Conservation (phyloP, 2,329 filamentous ascomycete genomes). For the Penicillium oxalicum region DNA sequence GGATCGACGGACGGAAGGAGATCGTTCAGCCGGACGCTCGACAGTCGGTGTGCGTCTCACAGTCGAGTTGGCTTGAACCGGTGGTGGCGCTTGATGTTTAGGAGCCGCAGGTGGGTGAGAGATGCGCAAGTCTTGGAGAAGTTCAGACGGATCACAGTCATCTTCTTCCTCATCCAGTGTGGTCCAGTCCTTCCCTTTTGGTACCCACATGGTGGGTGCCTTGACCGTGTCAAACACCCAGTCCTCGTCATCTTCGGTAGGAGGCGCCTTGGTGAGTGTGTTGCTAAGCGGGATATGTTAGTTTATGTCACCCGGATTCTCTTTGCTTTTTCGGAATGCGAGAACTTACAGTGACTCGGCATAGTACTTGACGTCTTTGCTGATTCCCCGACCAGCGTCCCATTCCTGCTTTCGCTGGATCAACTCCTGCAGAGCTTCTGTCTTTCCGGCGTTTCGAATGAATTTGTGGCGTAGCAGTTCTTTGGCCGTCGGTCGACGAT, state of each 20-base stretch:
- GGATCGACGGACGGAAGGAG: constrained; percentile 38
- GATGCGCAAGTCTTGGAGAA: constrained; percentile 37
- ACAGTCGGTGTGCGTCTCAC: constrained; percentile 44
- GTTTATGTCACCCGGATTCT: background rate
- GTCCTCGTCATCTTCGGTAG: constrained; percentile 69
- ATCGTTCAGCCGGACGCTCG: constrained; percentile 36
- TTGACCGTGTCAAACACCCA: constrained; percentile 97
- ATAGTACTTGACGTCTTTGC: constrained; percentile 75
- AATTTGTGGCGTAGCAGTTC: constrained; percentile 85
- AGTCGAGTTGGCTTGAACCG: constrained; percentile 54
- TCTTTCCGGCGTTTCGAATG: constrained; percentile 77
- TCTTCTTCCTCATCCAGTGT: constrained; percentile 29
- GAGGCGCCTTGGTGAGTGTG: constrained; percentile 49
- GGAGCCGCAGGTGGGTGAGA: constrained; percentile 41
- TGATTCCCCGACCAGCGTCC: constrained; percentile 65
- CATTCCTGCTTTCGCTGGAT: constrained; percentile 74
- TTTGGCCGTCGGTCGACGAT: constrained; percentile 74
- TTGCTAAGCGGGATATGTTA: constrained; percentile 41
- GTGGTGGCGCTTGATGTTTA: constrained; percentile 55
- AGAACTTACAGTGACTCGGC: constrained; percentile 71
- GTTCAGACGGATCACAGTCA: constrained; percentile 26
- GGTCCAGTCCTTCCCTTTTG: constrained; percentile 47
- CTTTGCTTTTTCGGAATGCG: background rate
- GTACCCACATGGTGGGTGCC: constrained; percentile 54
- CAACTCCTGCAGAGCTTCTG: constrained; percentile 80